phyloP scores from a whole-genome alignment of 2,329 filamentous ascomycete genomes.

The Sporothrix schenckii region DNA sequence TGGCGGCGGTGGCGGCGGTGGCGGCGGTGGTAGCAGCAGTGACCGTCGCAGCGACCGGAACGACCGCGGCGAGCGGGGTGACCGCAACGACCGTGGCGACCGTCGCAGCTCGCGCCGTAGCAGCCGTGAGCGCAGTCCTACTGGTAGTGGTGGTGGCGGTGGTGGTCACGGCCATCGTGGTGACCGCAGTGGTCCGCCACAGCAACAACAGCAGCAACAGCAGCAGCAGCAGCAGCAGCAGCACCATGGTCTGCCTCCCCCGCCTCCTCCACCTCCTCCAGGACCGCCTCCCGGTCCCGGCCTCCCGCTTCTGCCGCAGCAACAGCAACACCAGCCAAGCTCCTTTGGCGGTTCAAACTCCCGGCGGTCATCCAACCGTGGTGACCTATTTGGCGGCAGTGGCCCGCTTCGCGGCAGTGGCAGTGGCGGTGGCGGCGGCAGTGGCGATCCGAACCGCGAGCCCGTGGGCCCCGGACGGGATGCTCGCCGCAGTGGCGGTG shows the following conservation, averaged over 20 bases:
- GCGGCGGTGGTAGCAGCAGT: neutral
- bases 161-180: neutral
- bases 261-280: conserved; percentile 28
- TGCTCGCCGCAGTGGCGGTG: conserved; percentile 42
- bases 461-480: conserved; percentile 40
- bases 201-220: conserved; percentile 41
- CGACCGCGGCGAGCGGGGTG: conserved; percentile 21
- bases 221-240: conserved; percentile 30
- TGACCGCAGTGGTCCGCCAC: conserved; percentile 40
- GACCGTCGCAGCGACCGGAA: neutral
- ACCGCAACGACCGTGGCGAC: conserved; percentile 42
- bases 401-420: neutral
- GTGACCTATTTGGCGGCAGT: neutral
- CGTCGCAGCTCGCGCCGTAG: conserved; percentile 36
- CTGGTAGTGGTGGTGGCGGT: conserved; percentile 45
- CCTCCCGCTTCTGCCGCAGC: conserved; percentile 3
- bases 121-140: conserved; percentile 55
- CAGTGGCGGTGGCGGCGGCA: conserved; percentile 36
- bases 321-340: neutral
- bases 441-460: conserved; percentile 39
- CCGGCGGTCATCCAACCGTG: neutral
- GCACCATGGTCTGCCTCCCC: conserved; percentile 14
- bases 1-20: neutral
- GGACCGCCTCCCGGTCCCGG: conserved; percentile 16
- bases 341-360: neutral